These are phyloP conservation scores for Sporothrix schenckii DNA, from an alignment of 2,329 filamentous ascomycete species.

Conservation along the genomic window DNA sequence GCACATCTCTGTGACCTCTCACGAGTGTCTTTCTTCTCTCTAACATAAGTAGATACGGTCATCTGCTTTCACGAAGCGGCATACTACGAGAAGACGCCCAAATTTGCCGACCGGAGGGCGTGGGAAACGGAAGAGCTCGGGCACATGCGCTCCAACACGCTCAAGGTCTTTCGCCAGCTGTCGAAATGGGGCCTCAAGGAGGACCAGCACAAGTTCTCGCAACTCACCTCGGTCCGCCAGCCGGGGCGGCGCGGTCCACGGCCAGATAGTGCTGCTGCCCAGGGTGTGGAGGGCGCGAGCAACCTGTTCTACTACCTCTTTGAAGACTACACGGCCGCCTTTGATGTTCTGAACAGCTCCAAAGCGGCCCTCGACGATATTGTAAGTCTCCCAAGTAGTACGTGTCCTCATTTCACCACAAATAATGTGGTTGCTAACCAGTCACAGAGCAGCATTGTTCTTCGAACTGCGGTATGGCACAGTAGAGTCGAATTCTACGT, in stretches of 20 bases:
- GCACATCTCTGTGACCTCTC: no score
- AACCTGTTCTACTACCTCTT: constrained; percentile 69
- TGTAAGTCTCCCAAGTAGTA: constrained; percentile 43
- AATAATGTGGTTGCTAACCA: constrained; percentile 18
- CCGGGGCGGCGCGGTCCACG: constrained; percentile 31
- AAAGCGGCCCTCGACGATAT: constrained; percentile 53
- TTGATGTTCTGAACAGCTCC: constrained; percentile 55
- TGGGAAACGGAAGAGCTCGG: constrained; percentile 42
- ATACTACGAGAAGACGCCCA: constrained; percentile 39
- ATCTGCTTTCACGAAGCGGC: constrained; percentile 69
- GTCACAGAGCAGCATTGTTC: constrained; percentile 43
- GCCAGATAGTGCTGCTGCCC: constrained; percentile 33
- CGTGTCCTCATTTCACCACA: no score
- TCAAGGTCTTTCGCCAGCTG: constrained; percentile 46
- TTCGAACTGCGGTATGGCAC: constrained; percentile 41
- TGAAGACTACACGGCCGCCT: constrained; percentile 65
- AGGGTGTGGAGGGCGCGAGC: constrained; percentile 56
- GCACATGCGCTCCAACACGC: constrained; percentile 47
- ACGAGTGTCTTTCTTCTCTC: constrained; percentile 28
- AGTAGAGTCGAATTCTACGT: not conserved
- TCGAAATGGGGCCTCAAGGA: constrained; percentile 46
- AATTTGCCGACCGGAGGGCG: constrained; percentile 35
- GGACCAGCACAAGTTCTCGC: constrained; percentile 47
- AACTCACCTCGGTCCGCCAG: constrained; percentile 47
- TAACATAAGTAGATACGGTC: constrained; percentile 58